Conservation (phyloP, 805 yeast species). For the Ogataea ramenticola region DNA sequence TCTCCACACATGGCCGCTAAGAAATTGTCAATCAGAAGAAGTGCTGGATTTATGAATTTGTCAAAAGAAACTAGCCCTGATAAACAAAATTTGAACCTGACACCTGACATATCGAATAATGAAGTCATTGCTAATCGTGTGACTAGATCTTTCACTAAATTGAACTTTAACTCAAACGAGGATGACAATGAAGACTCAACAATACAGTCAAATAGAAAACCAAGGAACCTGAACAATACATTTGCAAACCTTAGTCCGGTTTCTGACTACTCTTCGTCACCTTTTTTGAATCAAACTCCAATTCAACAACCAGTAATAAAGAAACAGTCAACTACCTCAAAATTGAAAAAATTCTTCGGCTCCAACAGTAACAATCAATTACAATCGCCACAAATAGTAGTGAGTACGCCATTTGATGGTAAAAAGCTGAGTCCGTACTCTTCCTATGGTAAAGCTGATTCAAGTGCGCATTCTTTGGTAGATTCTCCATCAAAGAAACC, state of each 20-base stretch:
- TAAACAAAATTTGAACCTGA: conserved; percentile 1
- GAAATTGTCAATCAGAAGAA: conserved; percentile 36
- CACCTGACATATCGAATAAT: conserved; percentile 12
- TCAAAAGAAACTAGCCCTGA: conserved; percentile 34
- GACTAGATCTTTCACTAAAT: conserved; percentile 27
- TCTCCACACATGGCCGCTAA: conserved; percentile 5
- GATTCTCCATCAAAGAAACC: conserved; percentile 16
- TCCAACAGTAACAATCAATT: conserved; percentile 3
- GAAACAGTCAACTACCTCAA: conserved; percentile 15
- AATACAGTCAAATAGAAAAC: not conserved
- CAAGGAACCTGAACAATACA: conserved; percentile 2
- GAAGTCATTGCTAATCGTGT: conserved; percentile 18
- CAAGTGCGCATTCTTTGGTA: conserved; percentile 3
- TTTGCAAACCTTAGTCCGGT: conserved; percentile 8
- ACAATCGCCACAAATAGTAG: not conserved
- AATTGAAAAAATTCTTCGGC: conserved; percentile 15
- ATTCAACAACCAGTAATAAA: conserved; percentile 4
- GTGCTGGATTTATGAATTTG: conserved; percentile 44
- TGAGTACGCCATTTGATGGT: conserved; percentile 14
- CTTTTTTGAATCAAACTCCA: conserved; percentile 16
- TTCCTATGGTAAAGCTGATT: not conserved
- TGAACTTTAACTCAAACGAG: conserved; percentile 19
- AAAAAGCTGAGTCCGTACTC: conserved; percentile 10
- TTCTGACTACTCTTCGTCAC: conserved; percentile 13
- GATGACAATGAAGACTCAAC: not conserved